phyloP scores from a whole-genome alignment of 2,329 filamentous ascomycete genomes.

The Colletotrichum graminicola region DNA sequence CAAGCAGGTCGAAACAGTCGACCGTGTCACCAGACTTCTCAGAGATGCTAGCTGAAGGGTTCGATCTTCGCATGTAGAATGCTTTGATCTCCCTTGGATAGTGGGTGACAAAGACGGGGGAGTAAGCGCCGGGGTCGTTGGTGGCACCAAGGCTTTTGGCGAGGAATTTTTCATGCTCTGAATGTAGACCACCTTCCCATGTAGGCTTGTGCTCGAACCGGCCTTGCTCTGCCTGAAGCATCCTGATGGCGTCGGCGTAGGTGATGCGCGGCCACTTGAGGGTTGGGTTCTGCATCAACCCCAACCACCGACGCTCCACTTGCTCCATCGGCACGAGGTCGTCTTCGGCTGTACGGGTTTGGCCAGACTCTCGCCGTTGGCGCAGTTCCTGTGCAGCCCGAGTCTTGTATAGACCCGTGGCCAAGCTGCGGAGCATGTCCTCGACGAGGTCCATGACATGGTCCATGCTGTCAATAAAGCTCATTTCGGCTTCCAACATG shows the following conservation, averaged over 20 bases:
- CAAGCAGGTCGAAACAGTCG: slow-evolving; percentile 90
- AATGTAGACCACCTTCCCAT: slow-evolving; percentile 82
- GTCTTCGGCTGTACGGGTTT: slow-evolving; percentile 46
- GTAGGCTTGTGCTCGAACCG: slow-evolving; percentile 76
- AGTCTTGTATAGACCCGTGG: slow-evolving; percentile 54
- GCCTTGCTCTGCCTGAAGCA: slow-evolving; percentile 71
- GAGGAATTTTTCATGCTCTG: slow-evolving; percentile 93
- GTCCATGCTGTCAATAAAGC: slow-evolving; percentile 78
- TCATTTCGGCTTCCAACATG: slow-evolving; percentile 95
- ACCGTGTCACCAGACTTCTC: slow-evolving; percentile 66
- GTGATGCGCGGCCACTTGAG: slow-evolving; percentile 82
- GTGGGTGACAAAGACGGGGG: slow-evolving; percentile 90
- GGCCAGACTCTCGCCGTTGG: slow-evolving; percentile 37
- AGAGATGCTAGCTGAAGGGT: slow-evolving; percentile 13
- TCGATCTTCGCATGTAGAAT: slow-evolving; percentile 74
- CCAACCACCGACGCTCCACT: slow-evolving; percentile 79
- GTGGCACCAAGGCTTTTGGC: slow-evolving; percentile 73
- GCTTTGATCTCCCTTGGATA: slow-evolving; percentile 92
- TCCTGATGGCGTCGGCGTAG: slow-evolving; percentile 81
- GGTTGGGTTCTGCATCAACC: slow-evolving; percentile 63
- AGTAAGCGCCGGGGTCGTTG: slow-evolving; percentile 58
- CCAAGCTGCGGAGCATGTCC: slow-evolving; percentile 74
- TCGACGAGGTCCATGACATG: slow-evolving; percentile 85
- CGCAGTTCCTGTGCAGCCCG: slow-evolving; percentile 61
- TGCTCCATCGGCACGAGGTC: slow-evolving; percentile 60